phyloP scores from a whole-genome alignment of 352 stramenopile species.

The Globisporangium alternatum region DNA sequence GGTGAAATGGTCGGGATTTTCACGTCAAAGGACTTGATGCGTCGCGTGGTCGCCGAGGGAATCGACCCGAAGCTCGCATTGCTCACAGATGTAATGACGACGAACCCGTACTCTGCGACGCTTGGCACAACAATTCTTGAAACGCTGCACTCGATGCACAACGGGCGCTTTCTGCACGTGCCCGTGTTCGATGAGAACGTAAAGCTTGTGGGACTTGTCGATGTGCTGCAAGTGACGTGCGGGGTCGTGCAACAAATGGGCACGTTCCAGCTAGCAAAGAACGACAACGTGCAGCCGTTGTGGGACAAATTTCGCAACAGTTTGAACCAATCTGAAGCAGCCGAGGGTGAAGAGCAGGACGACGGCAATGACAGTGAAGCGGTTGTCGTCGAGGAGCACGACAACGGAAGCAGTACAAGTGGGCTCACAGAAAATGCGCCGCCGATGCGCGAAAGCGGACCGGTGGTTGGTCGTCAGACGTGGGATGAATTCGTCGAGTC shows the following conservation, averaged over 20 bases:
- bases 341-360: constrained; percentile 27
- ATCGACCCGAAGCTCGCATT: constrained; percentile 76
- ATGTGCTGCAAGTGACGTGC: constrained; percentile 94
- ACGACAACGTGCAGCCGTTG: constrained; percentile 63
- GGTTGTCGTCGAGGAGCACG: not conserved
- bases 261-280: constrained; percentile 67
- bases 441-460: constrained; percentile 14
- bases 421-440: not conserved
- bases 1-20: constrained; percentile 93
- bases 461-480: constrained; percentile 33
- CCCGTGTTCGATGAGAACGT: constrained; percentile 91
- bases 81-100: constrained; percentile 93
- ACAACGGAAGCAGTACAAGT: constrained; percentile 1
- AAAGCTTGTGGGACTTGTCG: constrained; percentile 93
- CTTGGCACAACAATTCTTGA: constrained; percentile 95
- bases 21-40: constrained; percentile 98
- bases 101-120: constrained; percentile 90
- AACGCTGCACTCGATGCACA: constrained; percentile 97
- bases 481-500: constrained; percentile 51
- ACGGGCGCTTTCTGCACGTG: constrained; percentile 96
- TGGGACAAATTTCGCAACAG: constrained; percentile 77
- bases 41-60: constrained; percentile 89
- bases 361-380: constrained; percentile 18
- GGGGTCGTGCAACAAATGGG: constrained; percentile 84
- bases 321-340: constrained; percentile 32